A percentile compares a stretch with the other conserved stretches of the same genome.
phyloP scores from a whole-genome alignment of 148 eudicot genomes.

The Chenopodium berlandieri region DNA sequence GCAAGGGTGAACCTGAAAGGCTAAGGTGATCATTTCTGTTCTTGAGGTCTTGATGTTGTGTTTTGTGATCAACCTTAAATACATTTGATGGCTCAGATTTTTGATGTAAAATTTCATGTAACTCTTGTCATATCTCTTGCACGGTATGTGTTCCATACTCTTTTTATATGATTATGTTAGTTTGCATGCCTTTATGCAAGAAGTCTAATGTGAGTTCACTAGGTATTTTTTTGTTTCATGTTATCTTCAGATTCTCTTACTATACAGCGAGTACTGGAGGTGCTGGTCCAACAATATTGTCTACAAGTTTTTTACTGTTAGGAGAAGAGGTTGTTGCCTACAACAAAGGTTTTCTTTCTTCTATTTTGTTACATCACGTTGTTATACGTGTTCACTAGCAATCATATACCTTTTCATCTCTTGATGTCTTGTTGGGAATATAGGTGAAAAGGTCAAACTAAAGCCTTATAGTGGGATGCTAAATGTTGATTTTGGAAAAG shows the following conservation, averaged over 20 bases:
- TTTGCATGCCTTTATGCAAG: neutral
- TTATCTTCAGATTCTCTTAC: slow-evolving; percentile 76
- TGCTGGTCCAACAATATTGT: slow-evolving; percentile 96
- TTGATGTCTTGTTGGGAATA: slow-evolving; percentile 24
- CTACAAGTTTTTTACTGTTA: slow-evolving; percentile 91
- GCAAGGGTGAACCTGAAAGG: slow-evolving; percentile 67
- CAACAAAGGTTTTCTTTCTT: slow-evolving; percentile 60
- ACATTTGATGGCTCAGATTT: neutral
- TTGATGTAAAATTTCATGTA: neutral
- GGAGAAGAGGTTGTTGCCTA: slow-evolving; percentile 96
- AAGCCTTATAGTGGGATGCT: slow-evolving; percentile 96
- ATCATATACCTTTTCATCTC: neutral
- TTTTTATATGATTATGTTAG: neutral
- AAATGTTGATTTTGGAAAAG: slow-evolving; percentile 80
- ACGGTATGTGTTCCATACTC: neutral
- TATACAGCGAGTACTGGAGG: slow-evolving; percentile 98
- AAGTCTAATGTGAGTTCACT: neutral
- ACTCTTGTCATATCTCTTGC: neutral
- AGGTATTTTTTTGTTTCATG: neutral
- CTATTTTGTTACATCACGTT: neutral
- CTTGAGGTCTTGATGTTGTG: neutral
- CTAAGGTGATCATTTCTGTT: slow-evolving; percentile 51
- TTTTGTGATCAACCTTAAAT: neutral
- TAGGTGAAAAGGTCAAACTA: slow-evolving; percentile 75
- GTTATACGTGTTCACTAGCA: neutral